Base-by-base conservation (phyloP, 1,139 yeast genomes). In the Yamadazyma dendronema region DNA sequence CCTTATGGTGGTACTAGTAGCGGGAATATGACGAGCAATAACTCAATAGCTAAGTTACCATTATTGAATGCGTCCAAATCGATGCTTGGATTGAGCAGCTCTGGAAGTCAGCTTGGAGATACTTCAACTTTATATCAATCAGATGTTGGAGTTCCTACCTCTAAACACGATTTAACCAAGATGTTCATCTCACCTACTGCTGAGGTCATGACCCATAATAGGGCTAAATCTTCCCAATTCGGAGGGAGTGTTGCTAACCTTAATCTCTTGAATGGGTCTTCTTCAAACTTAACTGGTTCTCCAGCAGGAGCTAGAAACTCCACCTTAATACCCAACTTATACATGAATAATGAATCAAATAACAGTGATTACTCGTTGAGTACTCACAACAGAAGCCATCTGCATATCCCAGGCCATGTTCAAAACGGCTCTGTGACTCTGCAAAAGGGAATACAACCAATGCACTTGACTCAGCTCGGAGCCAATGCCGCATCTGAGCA, bases 171-270 rank as follows among this genome's bases (percentile, higher is more conserved):
- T 46, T 56, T 68, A 48, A 70, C 76, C 35, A 67, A 60, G 42
- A 72, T 84, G 74, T 85, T 81, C 56, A 77, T 85, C 39, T 83
- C 92, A 4, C 95, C 95, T 26, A 85, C 94, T 2, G 84, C 83
- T 14, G 89, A 84, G 53, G 84, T 82, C 28, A 76, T 81, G 79
- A 69, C 68, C 43, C 72, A 65, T 43, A 65, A 63, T 48, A 52
- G 69, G 30, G 53, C 44, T 31, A 59, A 56, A 37, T 57, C 71
- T 2, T 39, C 53, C 5, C 57, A 48, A 27, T 35, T 44, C 37
- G 36, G 31, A 42, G 42, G 41, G 2, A 42, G 63, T 10, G 34
- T 46, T 12, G 38, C 62, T 11, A 58, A 54, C 40, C 46, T 61
- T 31, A 55, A 65, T 10, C 34, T 56, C 25, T 61, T 54, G 14